Base-by-base conservation (phyloP, 2,329 filamentous ascomycete species). In the Colletotrichum phormii region DNA sequence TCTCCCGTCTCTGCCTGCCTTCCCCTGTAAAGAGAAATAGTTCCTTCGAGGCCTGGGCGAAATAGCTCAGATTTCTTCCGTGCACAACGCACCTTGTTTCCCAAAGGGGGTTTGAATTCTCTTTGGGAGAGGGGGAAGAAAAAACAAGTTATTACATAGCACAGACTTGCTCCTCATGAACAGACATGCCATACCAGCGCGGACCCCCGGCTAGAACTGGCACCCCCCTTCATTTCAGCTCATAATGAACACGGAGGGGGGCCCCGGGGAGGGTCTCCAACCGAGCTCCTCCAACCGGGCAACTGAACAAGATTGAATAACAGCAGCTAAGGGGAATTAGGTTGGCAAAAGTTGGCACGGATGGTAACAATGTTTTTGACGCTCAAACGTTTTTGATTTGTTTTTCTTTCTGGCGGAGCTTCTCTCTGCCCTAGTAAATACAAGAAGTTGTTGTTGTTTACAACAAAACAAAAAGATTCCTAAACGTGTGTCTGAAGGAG, bases 141-240 rank as follows among this genome's bases (percentile, higher is more conserved):
- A n/a, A 49, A n/a, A n/a, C 42, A 18, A n/a, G 42, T 49, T 49
- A 5, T 42, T 15, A 24, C 33, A 53, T 29, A 49, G 59, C 59
- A 68, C 65, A 55, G 59, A 55, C 35, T 22, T 35, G 29, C 4
- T 49, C 9, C 42, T 49, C 18, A 6, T 11, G 18, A 49, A 49
- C n/a, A 31, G 31, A 64, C 46, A n/a, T 35, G 46, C 29, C 46
- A 24, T 7, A 46, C 29, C n/a, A 22, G 37, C 31, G 49, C 24
- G 33, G n/a, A 33, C n/a, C 35, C 46, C 42, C 57, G 58, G 33
- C 24, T 22, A 18, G n/a, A 35, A 26, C 6, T n/a, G 22, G 6
- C 33, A 42, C 58, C 60, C 61, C 66, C 61, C 29, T 70, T 70
- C 62, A 70, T 66, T 70, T 70, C 35, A 53, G 46, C 53, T 69